Conservation (phyloP, 176 grass and related monocot species). For the Aegilops speltoides region DNA sequence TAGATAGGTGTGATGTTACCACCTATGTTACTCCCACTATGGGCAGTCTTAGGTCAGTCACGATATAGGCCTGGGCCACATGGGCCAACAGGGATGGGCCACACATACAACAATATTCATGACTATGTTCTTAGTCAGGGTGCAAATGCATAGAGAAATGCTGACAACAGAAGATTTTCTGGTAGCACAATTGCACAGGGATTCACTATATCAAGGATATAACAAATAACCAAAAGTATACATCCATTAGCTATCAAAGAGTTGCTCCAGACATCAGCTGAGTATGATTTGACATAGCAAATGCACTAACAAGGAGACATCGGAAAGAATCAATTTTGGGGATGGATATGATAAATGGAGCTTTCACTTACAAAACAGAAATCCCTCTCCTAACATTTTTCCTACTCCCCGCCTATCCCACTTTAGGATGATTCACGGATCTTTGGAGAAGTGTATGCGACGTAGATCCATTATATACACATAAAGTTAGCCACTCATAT, state of each 20-base stretch:
- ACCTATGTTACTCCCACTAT: too few relatives aligned
- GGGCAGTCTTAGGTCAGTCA: too few relatives aligned
- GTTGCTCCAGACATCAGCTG: background rate
- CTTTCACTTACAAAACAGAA: background rate
- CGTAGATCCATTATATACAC: constrained; percentile 4
- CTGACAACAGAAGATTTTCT: background rate
- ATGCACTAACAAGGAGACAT: constrained; percentile 11
- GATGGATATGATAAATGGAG: background rate
- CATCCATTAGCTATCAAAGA: background rate
- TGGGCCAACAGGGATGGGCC: too few relatives aligned
- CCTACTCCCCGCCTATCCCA: background rate
- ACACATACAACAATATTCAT: background rate
- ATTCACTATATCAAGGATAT: constrained; percentile 11
- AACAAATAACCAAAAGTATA: background rate
- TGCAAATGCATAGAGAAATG: constrained; percentile 12
- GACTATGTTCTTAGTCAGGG: background rate
- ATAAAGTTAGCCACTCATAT: background rate
- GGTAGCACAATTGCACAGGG: background rate
- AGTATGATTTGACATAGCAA: constrained; percentile 19
- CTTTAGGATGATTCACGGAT: background rate
- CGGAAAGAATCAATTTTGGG: background rate
- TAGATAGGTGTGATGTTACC: too few relatives aligned
- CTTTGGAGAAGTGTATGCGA: background rate
- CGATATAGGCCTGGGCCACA: too few relatives aligned
- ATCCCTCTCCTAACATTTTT: background rate